Base-by-base conservation (phyloP, 805 yeast species). In the Starmerella bacillaris region DNA sequence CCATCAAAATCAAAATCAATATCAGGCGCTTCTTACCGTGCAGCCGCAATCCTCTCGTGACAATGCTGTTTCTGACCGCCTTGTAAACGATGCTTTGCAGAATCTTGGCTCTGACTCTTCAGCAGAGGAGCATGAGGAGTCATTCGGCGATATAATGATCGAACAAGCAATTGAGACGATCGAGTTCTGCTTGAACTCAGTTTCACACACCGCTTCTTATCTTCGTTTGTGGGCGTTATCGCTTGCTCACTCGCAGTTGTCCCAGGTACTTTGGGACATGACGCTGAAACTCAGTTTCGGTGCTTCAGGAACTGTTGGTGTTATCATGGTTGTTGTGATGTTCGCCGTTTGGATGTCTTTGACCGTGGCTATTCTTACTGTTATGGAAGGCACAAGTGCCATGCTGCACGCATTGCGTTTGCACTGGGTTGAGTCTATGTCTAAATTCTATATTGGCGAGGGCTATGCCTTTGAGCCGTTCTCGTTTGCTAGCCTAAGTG, bases 351-450 rank as follows among this genome's bases (percentile, higher is more conserved):
- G 99, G 99, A 83, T 89, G 55, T 70, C 70, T 3, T 63, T 89
- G 42, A 86, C 98, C 0, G 86, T 84, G 18, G 77, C 80, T 50
- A 82, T 89, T 48, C 66, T 89, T 51, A 96, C 89, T 11, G 63
- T 78, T 35, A 89, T 89, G 99, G 99, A 89, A 59, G 99, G 98
- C 39, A 89, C 99, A 0, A 82, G 95, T 18, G 98, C 98, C 24
- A 89, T 89, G 98, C 68, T 89, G 53, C 99, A 89, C 59, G 78
- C 95, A n/a, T 68, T 89, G 53, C 79, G 99, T 65, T 68, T 89
- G 53, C 98, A 89, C 57, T 89, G 99, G 99, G 98, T 89, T 43
- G 99, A 89, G 62, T 76, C 94, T 19, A 89, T 89, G 99, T 82
- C 94, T 42, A 89, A 89, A 63, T 92, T 77, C 61, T 89, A 84